A percentile compares a stretch with the other conserved stretches of the same genome.
Evolutionary conservation across 169 alveolate genomes (phyloP).

Genomic region (Plasmodium coatneyi): DNA sequence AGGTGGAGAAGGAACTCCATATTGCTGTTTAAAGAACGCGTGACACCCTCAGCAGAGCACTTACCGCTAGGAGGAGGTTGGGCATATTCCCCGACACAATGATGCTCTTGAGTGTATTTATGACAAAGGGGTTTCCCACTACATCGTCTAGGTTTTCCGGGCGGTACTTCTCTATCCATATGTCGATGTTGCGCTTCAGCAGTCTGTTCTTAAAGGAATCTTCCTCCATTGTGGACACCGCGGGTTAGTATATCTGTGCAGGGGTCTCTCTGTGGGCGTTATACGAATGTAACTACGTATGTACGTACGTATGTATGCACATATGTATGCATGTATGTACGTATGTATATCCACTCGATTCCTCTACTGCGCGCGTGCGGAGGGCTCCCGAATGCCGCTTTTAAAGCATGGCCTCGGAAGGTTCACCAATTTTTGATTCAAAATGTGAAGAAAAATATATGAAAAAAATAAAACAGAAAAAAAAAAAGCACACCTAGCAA

Average conservation of each 20-base stretch:
- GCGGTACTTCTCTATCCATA: slow-evolving; percentile 98
- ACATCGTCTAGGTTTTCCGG: slow-evolving; percentile 96
- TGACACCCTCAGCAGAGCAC: background rate
- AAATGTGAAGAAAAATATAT: background rate
- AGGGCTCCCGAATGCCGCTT: background rate
- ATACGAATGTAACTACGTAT: background rate
- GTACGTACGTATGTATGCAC: background rate
- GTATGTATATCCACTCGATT: background rate
- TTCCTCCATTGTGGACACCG: slow-evolving; percentile 37
- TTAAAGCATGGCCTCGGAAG: background rate
- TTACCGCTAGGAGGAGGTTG: slow-evolving; percentile 94
- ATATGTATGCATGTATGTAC: background rate
- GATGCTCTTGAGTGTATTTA: slow-evolving; percentile 93
- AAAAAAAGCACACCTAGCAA: background rate
- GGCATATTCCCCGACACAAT: slow-evolving; percentile 98
- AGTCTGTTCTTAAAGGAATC: slow-evolving; percentile 66
- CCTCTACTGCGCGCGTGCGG: background rate
- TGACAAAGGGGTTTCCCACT: slow-evolving; percentile 96
- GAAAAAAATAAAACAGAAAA: background rate
- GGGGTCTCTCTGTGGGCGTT: background rate
- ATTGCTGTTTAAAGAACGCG: no score
- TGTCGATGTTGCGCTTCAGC: slow-evolving; percentile 81
- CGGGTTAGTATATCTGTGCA: background rate
- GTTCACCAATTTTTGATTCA: background rate
- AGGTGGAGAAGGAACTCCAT: background rate